These are phyloP conservation scores for Pythium diclinum DNA, from an alignment of 352 stramenopile genomes.

Conservation along the genomic window DNA sequence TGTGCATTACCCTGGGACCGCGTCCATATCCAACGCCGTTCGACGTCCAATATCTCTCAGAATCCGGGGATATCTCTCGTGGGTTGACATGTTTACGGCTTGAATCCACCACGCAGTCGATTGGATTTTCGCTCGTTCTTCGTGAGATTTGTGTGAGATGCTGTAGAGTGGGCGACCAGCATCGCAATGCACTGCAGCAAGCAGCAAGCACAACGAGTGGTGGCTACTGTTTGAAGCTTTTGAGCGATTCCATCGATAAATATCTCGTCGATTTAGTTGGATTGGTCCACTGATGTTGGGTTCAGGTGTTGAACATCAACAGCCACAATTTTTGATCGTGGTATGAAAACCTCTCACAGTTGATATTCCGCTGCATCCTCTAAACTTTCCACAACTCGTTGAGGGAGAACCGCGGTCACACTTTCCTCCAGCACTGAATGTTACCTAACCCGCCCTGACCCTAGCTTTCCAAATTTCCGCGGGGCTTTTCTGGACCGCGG, in stretches of 20 bases:
- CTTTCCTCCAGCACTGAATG: background rate
- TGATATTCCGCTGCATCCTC: background rate
- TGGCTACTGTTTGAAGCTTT: background rate
- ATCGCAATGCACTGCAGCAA: background rate
- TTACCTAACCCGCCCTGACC: background rate
- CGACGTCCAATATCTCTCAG: background rate
- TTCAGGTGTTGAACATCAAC: constrained; percentile 5
- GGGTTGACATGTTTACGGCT: background rate
- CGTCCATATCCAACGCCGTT: background rate
- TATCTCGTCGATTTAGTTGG: background rate
- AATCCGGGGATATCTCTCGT: background rate
- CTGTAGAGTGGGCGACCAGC: too few species aligned
- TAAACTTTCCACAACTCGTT: background rate
- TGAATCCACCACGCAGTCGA: background rate
- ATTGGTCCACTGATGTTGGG: background rate
- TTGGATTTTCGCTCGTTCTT: background rate
- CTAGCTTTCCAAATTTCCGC: background rate
- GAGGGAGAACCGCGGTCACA: background rate
- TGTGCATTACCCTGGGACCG: background rate
- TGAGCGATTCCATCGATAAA: background rate
- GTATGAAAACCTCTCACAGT: background rate
- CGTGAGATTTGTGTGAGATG: too few species aligned
- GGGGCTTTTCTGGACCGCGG: constrained; percentile 11
- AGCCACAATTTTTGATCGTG: constrained; percentile 1
- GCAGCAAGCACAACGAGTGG: background rate